Base-by-base conservation (phyloP, 352 stramenopile species). In the Aphanomyces euteiches region DNA sequence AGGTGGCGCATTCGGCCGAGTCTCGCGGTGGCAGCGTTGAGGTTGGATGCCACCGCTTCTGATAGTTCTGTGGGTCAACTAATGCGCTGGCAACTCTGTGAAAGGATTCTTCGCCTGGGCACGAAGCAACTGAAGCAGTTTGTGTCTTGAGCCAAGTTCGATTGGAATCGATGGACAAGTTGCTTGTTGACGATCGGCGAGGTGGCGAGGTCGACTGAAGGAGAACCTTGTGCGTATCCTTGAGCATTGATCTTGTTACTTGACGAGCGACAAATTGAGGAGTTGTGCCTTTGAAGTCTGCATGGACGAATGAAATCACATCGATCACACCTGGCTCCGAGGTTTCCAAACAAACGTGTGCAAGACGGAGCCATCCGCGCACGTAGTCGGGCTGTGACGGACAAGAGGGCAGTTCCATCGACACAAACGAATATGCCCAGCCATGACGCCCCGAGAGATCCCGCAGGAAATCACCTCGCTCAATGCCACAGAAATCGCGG, bases 401-500 rank as follows among this genome's bases (percentile, higher is more conserved):
- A 28, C 50, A 58, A 8, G 15, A 8, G 15, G 17, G 8, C 8
- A 37, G 50, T 7, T 58, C 50, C 7, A 58, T 19, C 21, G 50
- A 58, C 50, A 58, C 50, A 28, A 58, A 28, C 21, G 50, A 36
- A 19, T 58, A 58, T 7, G 50, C 50, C 50, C 50, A 58, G 17
- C 50, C 50, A 19, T 36, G 7, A 17, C 50, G 50, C 13, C 50
- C 50, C 15, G 50, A 58, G 21, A 36, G 15, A 19, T 58, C 50
- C 8, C 15, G 15, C 17, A 58, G 36, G 7, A 36, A 58, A 28
- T 58, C 50, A 28, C 15, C 50, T 17, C 50, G 17, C 50, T 58
- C 50, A 28, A 58, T 8, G 50, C 50, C 50, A 19, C 50, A 58
- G 17, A 58, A 58, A 28, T 58, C 50, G 50, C 50, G 50, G 50